phyloP scores from a whole-genome alignment of 2,329 filamentous ascomycete genomes.

The Neurospora sp. region DNA sequence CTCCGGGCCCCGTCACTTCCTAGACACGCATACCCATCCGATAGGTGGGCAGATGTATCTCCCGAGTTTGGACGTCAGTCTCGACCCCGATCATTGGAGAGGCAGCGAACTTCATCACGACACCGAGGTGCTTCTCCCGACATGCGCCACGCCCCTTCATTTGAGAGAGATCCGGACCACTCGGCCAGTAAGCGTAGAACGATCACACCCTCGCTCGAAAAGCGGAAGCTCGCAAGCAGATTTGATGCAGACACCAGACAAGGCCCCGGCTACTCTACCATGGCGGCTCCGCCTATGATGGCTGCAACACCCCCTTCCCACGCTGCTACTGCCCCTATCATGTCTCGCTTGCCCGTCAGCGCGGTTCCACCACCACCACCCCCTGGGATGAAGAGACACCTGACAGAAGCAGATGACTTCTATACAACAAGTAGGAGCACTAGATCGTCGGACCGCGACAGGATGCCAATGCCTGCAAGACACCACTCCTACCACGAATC shows the following conservation, averaged over 20 bases:
- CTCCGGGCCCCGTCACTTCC: not conserved
- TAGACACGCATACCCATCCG: not conserved
- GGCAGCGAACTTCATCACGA: conserved; percentile 6
- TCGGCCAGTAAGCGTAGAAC: not conserved
- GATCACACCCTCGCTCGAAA: not conserved
- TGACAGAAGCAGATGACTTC: not conserved
- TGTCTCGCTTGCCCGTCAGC: conserved; percentile 9
- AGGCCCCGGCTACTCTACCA: conserved; percentile 12
- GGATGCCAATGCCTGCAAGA: conserved; percentile 12
- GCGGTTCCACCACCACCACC: conserved; percentile 8
- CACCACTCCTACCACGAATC: not conserved
- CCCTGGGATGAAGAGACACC: not conserved
- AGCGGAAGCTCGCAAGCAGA: conserved; percentile 32
- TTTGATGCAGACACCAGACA: conserved; percentile 35
- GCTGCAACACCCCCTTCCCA: conserved; percentile 6
- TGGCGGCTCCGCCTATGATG: not conserved
- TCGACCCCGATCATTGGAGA: conserved; percentile 10
- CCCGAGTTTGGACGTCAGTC: not conserved
- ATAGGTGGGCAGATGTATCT: not conserved
- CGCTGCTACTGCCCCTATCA: conserved; percentile 3
- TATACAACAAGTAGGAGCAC: not conserved
- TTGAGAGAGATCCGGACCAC: conserved; percentile 30
- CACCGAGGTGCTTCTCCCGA: conserved; percentile 3
- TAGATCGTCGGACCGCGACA: conserved; percentile 10
- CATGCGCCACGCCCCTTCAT: conserved; percentile 20